Base-by-base conservation (phyloP, 2,329 filamentous ascomycete species). In the Trichoderma brevicompactum region DNA sequence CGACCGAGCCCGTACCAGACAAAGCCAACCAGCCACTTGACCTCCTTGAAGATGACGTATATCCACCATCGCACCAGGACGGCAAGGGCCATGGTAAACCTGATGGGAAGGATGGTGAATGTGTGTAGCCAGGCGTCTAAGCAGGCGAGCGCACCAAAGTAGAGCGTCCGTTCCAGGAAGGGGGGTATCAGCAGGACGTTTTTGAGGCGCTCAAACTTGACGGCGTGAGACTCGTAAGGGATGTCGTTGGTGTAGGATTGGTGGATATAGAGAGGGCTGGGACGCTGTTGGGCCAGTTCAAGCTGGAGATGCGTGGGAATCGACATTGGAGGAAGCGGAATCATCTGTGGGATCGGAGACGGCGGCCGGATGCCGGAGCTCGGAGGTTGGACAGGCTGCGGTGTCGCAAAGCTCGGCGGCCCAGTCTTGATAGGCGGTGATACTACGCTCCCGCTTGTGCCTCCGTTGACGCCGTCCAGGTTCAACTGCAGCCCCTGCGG, bases 91-190 rank as follows among this genome's bases (percentile, higher is more conserved):
- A 94, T 90, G 62, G 91, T 76, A 71, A 99, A 98, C 2, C 95
- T 87, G 66, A 99, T 84, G 0, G 95, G 95, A 0, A 99, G 81
- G 50, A 99, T 97, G 0, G 95, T 99, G 72, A 99, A 96, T 0
- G 92, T 96, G 78, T 97, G 95, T 1, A 99, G 85, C 93, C 94
- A 99, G 1, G 94, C 91, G 75, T 99, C 95, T 6, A 99, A 82
- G 77, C 95, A 99, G 7, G 94, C 94, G 40, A 98, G 79, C 0
- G 92, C 89, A 7, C 95, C 95, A 78, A 99, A 98, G 66, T 89
- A 87, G 6, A 99, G 84, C 0, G 94, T 90, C 52, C 90, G 86
- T 78, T 99, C 95, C 5, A 99, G 83, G 67, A 90, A 91, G 0
- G 87, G 85, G 0, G 94, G 93, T 3, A 99, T 80, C 32, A 93